Evolutionary conservation across 805 yeast species (phyloP).

Genomic region (Candida morakotiae): DNA sequence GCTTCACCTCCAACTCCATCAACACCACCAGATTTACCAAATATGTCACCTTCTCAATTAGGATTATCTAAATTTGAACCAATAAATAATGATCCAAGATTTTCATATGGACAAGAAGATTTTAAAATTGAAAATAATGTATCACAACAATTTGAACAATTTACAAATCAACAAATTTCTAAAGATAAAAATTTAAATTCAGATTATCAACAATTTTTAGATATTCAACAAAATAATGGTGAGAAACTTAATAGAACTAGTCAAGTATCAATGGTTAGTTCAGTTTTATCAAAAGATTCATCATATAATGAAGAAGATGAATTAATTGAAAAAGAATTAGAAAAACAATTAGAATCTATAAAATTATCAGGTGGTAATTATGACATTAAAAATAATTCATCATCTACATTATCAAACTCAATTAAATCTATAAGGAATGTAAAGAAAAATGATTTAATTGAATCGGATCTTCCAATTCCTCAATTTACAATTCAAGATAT

Average conservation of each 20-base stretch:
- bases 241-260: slow-evolving; percentile 19
- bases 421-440: not conserved
- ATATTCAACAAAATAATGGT: slow-evolving; percentile 4
- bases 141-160: slow-evolving; percentile 13
- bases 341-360: slow-evolving; percentile 33
- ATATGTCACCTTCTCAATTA: slow-evolving; percentile 12
- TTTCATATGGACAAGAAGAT: slow-evolving; percentile 9
- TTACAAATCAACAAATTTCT: slow-evolving; percentile 10
- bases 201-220: slow-evolving; percentile 26
- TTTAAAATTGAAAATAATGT: slow-evolving; percentile 7
- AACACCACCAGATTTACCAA: slow-evolving; percentile 11
- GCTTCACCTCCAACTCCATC: slow-evolving; percentile 5
- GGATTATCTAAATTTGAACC: slow-evolving; percentile 12
- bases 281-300: slow-evolving; percentile 35
- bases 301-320: slow-evolving; percentile 24
- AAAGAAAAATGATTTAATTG: not conserved
- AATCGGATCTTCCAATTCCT: slow-evolving; percentile 1
- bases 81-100: slow-evolving; percentile 1
- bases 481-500: slow-evolving; percentile 6
- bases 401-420: not conserved
- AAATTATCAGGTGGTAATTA: slow-evolving; percentile 14
- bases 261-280: slow-evolving; percentile 39
- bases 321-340: slow-evolving; percentile 34
- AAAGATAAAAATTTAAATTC: slow-evolving; percentile 14
- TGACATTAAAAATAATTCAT: not conserved